Evolutionary conservation across 2,329 filamentous ascomycete species (phyloP), one percentile per base, ranked within the genome.

Genomic region (Purpureocillium lavendulum): DNA sequence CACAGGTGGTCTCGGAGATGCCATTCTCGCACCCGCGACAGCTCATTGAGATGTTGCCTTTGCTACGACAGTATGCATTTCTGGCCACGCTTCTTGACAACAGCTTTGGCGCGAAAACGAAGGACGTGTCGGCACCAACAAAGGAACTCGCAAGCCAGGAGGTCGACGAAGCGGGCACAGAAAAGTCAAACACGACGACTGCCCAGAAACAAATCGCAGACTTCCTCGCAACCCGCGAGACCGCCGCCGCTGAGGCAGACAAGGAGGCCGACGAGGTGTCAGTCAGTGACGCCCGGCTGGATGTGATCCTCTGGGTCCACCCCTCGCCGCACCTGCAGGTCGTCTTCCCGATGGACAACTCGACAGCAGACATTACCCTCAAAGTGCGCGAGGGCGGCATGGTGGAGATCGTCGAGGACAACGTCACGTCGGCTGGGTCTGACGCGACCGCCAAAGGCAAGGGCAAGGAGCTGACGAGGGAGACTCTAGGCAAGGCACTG

Each of bases 1-100:
- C 80, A 0, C 74, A 80, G 40, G 68, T 70, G 3, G 58, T 94
- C 8, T 74, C 73, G 1, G 77, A 82, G 40, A 67, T 92, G 26
- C 79, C 84, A 0, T 90, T 94, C 53, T 77, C 78, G 3, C 87
- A 94, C 52, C 87, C 87, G 0, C 75, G 79, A 36, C 85, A 94
- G 54, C 64, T 94, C 4, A 65, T 89, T 7, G 71, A 76, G 39
- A 77, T 89, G 54, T 68, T 94, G n/a, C 84, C 86, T 0, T 67
- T 73, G 4, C 65, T 92, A 13, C 71, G 87, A 12, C 86, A 92
- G 56, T 92, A 87, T 53, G 82, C 82, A 0, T 79, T 84, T 47
- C 65, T 87, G 4, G 77, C 77, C 2, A 75, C 69, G 0, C 59
- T 92, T 3, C 67, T 90, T 4, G 64, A 71, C 40, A 76, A 74